Evolutionary conservation across 164 flowering plant species (phyloP).

Genomic region (Aristolochia contorta): DNA sequence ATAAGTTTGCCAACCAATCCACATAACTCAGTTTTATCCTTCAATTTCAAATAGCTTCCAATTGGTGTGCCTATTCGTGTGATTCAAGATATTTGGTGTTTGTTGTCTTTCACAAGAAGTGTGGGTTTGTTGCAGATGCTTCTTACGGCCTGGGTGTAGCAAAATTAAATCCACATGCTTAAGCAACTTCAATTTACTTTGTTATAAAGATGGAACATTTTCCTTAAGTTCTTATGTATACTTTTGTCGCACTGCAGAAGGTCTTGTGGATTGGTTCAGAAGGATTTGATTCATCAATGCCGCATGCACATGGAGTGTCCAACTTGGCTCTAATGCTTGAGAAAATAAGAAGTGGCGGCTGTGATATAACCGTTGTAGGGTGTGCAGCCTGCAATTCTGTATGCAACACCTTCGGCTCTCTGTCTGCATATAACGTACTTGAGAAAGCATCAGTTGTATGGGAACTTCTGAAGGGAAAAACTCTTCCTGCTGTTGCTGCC

Average conservation of each 20-base stretch:
- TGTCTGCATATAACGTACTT: conserved; percentile 24
- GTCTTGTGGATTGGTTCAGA: conserved; percentile 74
- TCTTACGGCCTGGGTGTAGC: no score
- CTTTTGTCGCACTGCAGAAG: conserved; percentile 28
- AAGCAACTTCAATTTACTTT: background rate
- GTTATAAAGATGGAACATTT: background rate
- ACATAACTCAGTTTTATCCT: no score
- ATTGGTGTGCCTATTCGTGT: no score
- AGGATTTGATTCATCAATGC: conserved; percentile 27
- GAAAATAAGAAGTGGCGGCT: conserved; percentile 26
- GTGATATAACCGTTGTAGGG: conserved; percentile 61
- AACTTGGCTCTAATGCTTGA: conserved; percentile 41
- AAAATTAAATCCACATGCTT: no score
- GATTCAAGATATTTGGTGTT: no score
- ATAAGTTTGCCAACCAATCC: no score
- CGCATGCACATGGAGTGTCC: conserved; percentile 26
- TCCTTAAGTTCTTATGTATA: background rate
- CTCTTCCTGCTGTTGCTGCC: conserved; percentile 68
- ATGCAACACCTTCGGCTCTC: conserved; percentile 15
- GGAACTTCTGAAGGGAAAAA: conserved; percentile 69
- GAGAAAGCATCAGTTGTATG: conserved; percentile 62
- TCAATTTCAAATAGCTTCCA: no score
- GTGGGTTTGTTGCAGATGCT: no score
- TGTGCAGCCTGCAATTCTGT: conserved; percentile 36
- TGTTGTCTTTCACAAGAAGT: no score